Evolutionary conservation across 331 rosid species (phyloP), one percentile per base, ranked within the genome.

Genomic region (Rhamnella rubrinervis): DNA sequence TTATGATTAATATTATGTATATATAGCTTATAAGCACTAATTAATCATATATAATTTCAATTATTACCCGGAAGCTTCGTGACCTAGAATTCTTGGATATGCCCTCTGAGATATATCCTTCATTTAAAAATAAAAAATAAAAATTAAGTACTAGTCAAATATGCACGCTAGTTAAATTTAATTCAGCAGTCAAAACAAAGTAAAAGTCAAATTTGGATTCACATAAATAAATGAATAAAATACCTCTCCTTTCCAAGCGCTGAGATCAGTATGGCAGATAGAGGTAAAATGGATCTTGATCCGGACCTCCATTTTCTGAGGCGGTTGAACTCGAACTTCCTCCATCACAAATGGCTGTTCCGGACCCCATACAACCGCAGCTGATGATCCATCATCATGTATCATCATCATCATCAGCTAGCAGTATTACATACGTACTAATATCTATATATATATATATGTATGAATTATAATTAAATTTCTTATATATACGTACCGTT

Each of bases 61-160:
- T 49, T 12, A 49, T 40, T 76, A 92, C 98, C 98, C 97, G 10
- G 85, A 71, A 4, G 98, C 98, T 80, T 93, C 98, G 17, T 93
- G 98, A 35, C 98, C 98, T 0, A 93, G 73, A 55, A 93, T 93
- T 59, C 96, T 73, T 35, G 98, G 98, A 52, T 49, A 90, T 20
- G 92, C 97, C n/a, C 81, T 75, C 59, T 88, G 87, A 66, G 88
- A 59, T 74, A 83, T 96, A 41, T 74, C 73, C 97, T 93, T 17
- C 18, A 21, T 13, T 62, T 51, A 71, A 23, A 23, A 23, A 23
- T 23, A 23, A 23, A 23, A 23, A 59, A 12, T n/a, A 61, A 39
- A 19, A 16, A 2, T 18, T 53, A 17, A 20, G 1, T n/a, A 57
- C 14, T 44, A 44, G 35, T 31, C 35, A 31, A 31, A 31, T 31